phyloP scores from a whole-genome alignment of 169 alveolate genomes.

The Ichthyophthirius multifiliis region DNA sequence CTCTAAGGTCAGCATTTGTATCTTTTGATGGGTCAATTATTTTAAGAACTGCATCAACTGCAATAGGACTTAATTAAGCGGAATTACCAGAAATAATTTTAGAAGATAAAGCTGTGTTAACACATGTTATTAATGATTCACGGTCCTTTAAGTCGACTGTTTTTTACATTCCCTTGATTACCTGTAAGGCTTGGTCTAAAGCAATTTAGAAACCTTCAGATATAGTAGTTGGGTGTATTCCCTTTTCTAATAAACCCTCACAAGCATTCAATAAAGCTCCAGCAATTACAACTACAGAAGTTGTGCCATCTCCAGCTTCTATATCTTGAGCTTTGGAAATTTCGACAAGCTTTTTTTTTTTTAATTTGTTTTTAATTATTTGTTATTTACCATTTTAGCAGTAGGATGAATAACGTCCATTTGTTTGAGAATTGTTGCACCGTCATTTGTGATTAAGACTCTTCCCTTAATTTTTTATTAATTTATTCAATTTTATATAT shows the following conservation, averaged over 20 bases:
- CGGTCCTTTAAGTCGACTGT: conserved; percentile 95
- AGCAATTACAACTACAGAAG: conserved; percentile 98
- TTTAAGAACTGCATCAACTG: conserved; percentile 97
- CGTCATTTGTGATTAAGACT: conserved; percentile 98
- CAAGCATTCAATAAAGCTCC: conserved; percentile 97
- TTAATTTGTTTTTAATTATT: background rate
- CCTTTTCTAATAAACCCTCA: conserved; percentile 92
- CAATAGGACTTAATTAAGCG: conserved; percentile 97
- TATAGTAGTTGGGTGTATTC: conserved; percentile 97
- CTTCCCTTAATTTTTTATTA: too few relatives aligned
- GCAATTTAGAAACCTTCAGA: conserved; percentile 95
- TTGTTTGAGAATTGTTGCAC: conserved; percentile 98
- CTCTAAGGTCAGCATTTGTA: conserved; percentile 78
- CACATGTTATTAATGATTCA: conserved; percentile 92
- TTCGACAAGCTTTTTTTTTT: conserved; percentile 86
- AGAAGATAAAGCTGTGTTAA: conserved; percentile 96
- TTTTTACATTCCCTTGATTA: conserved; percentile 90
- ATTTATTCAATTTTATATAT: too few relatives aligned
- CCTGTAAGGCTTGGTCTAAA: conserved; percentile 86
- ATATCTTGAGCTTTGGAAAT: conserved; percentile 98
- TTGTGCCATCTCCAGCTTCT: conserved; percentile 99
- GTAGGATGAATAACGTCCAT: conserved; percentile 97
- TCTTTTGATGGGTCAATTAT: conserved; percentile 51
- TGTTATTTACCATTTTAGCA: conserved; percentile 91
- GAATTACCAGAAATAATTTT: conserved; percentile 97